Evolutionary conservation across 2,329 filamentous ascomycete species (phyloP).

Genomic region (Fusarium globosum): DNA sequence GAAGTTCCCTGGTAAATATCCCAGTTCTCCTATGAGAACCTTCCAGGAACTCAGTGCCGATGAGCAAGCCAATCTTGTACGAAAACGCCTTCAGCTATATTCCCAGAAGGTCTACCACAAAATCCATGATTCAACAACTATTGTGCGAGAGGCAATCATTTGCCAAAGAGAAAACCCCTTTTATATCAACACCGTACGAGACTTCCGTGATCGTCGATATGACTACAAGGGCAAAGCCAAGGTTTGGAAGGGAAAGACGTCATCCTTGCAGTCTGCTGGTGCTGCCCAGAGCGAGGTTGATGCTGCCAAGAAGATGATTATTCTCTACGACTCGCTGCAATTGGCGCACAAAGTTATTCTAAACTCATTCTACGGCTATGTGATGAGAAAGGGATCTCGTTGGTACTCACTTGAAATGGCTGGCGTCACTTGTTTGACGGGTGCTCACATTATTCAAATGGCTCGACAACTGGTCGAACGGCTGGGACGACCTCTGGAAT

Average conservation of each 20-base stretch:
- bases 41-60: constrained; percentile 86
- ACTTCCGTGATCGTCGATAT: constrained; percentile 96
- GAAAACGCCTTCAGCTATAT: constrained; percentile 90
- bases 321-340: constrained; percentile 94
- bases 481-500: constrained; percentile 89
- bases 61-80: constrained; percentile 82
- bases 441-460: constrained; percentile 96
- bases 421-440: constrained; percentile 95
- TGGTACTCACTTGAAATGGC: constrained; percentile 99
- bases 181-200: constrained; percentile 94
- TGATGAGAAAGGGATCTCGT: constrained; percentile 97
- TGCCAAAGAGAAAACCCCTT: constrained; percentile 98
- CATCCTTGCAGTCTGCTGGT: constrained; percentile 83
- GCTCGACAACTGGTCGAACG: constrained; percentile 93
- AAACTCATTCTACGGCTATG: constrained; percentile 99
- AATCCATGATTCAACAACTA: constrained; percentile 93
- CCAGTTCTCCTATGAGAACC: constrained; percentile 74
- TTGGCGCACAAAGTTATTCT: constrained; percentile 98
- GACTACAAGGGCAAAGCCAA: constrained; percentile 99
- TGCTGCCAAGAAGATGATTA: constrained; percentile 97
- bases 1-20: constrained; percentile 82
- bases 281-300: constrained; percentile 83
- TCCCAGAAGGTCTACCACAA: constrained; percentile 99
- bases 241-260: constrained; percentile 97
- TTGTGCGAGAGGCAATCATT: constrained; percentile 95